Evolutionary conservation across 305 asterid species (phyloP).

Genomic region (Fraxinus dipetala): DNA sequence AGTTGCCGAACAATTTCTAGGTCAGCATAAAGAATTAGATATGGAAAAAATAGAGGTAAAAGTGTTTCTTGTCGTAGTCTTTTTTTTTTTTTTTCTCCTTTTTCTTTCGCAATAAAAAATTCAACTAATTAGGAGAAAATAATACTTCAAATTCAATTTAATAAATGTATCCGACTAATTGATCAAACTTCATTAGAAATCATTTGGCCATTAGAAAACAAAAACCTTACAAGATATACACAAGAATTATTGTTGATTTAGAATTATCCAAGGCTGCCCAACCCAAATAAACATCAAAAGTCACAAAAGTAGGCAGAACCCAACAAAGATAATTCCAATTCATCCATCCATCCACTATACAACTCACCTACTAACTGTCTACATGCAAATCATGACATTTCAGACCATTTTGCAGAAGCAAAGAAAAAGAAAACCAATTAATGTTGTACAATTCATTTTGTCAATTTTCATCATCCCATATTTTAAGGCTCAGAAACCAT

Average conservation of each 20-base stretch:
- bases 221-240: background rate
- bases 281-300: background rate
- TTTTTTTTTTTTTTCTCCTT: background rate
- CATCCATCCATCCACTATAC: conserved; percentile 64
- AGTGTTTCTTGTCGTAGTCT: background rate
- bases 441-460: conserved; percentile 16
- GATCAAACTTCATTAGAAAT: background rate
- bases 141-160: background rate
- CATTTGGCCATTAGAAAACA: background rate
- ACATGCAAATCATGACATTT: conserved; percentile 59
- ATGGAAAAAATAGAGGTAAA: background rate
- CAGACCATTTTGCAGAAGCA: conserved; percentile 32
- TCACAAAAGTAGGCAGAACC: background rate
- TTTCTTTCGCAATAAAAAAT: background rate
- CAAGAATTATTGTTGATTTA: background rate
- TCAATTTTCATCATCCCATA: conserved; percentile 34
- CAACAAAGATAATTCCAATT: conserved; percentile 46
- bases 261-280: background rate
- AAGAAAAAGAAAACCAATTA: conserved; percentile 4
- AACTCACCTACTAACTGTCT: conserved; percentile 43
- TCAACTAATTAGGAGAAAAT: background rate
- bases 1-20: background rate
- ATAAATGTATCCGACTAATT: background rate
- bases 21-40: background rate
- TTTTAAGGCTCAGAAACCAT: conserved; percentile 38